Base-by-base conservation (phyloP, 2,329 filamentous ascomycete genomes). In the Ophiostoma ulmi region DNA sequence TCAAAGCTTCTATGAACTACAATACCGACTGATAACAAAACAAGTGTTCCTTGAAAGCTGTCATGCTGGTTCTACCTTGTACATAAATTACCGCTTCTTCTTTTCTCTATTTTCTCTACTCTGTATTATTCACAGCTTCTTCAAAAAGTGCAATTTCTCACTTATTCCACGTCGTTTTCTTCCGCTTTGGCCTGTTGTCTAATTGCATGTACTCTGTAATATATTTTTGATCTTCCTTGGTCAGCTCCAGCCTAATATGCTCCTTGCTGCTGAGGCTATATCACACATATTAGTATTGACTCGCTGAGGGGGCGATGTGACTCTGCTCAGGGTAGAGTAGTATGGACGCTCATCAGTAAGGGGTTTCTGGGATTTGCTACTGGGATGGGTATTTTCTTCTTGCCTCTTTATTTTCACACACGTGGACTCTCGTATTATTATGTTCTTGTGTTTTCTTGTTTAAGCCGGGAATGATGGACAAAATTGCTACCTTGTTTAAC, bases 101-200 rank as follows among this genome's bases (percentile, higher is more conserved):
- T 48, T 7, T 48, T n/a, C 20, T 48, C 13, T n/a, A 17, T 17
- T 31, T 31, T 31, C 31, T 31, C 31, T 31, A 31, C 22, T 26
- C n/a, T 10, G 1, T 7, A 7, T 6, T 26, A 10, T 22, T 58
- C n/a, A n/a, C n/a, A 26, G 52, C 10, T 48, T 3, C 17, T 17
- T 44, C 14, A 44, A 48, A 48, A 48, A 5, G 17, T 17, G 44
- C 44, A 48, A 17, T 5, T 14, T 58, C 14, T 26, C 52, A 58
- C n/a, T 58, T 58, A 58, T 26, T 58, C 52, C 52, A 58, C 52
- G 52, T 58, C 52, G 52, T 58, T 58, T 58, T 58, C 52, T 58
- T 58, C 52, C 52, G 52, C 52, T 17, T 6, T 58, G 44, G 44
- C 44, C 44, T 58, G 52, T 26, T 58, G 31, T 31, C 31, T 31